Conservation (phyloP, 1,284 basidiomycete genomes). For the Ustilago loliicola region DNA sequence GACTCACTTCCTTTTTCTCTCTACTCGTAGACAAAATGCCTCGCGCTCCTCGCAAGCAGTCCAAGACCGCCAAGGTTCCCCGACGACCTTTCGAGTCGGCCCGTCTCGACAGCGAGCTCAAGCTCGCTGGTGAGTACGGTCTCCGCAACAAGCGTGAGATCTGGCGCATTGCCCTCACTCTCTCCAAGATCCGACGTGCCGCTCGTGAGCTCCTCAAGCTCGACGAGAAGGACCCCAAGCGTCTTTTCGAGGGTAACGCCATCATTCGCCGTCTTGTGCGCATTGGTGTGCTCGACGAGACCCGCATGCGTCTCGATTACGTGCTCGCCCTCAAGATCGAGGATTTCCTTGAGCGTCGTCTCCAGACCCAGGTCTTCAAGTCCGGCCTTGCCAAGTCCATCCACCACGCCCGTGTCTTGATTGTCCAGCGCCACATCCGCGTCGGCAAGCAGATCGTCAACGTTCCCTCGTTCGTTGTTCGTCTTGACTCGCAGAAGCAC, state of each 20-base stretch:
- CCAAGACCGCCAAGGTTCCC: conserved; percentile 78
- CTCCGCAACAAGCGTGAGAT: conserved; percentile 99
- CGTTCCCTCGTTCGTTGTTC: conserved; percentile 98
- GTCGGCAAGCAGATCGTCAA: conserved; percentile 99
- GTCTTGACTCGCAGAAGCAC: conserved; percentile 77
- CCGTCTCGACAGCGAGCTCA: conserved; percentile 98
- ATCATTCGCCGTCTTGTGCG: conserved; percentile 98
- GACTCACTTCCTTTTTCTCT: conserved; percentile 8
- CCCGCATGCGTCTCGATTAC: conserved; percentile 91
- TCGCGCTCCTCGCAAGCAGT: conserved; percentile 68
- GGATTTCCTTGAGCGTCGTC: conserved; percentile 98
- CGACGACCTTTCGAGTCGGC: conserved; percentile 97
- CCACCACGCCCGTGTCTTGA: conserved; percentile 98
- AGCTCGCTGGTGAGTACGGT: conserved; percentile 99
- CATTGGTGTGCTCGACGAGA: conserved; percentile 99
- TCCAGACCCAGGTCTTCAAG: conserved; percentile 99
- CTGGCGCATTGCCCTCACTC: conserved; percentile 95
- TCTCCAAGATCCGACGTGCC: conserved; percentile 99
- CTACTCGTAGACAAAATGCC: conserved; percentile 55
- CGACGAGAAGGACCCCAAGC: conserved; percentile 99
- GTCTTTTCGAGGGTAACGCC: conserved; percentile 99
- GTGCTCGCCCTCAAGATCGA: conserved; percentile 98
- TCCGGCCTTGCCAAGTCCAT: conserved; percentile 96
- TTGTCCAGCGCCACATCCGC: conserved; percentile 95
- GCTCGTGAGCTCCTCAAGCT: conserved; percentile 99